These are phyloP conservation scores for Penicillium silybi DNA, from an alignment of 495 filamentous ascomycete genomes.

Conservation along the genomic window DNA sequence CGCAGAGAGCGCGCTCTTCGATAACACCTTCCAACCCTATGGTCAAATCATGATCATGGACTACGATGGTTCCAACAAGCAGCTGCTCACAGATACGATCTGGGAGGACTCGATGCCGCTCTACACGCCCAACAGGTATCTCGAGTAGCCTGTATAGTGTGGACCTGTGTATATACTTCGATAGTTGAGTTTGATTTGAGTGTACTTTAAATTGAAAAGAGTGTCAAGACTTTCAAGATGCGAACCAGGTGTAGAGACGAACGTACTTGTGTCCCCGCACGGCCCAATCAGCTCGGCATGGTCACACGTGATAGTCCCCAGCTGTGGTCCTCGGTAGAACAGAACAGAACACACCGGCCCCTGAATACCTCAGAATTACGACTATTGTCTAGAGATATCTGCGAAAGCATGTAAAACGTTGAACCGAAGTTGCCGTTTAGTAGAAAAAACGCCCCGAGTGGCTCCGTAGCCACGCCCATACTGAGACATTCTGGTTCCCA, in stretches of 20 bases:
- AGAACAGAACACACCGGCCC: not conserved
- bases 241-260: not conserved
- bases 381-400: not conserved
- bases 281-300: not conserved
- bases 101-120: not conserved
- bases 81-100: not conserved
- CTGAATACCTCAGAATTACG: not conserved
- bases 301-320: slow-evolving; percentile 13
- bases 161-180: not conserved
- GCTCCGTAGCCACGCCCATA: slow-evolving; percentile 12
- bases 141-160: not conserved
- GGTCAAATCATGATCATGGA: slow-evolving; percentile 36
- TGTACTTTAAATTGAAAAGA: not conserved
- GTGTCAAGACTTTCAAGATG: not conserved
- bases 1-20: slow-evolving; percentile 26
- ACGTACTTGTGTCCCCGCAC: not conserved
- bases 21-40: slow-evolving; percentile 35
- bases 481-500: slow-evolving; percentile 15
- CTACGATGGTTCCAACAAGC: slow-evolving; percentile 29
- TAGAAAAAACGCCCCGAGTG: slow-evolving; percentile 11
- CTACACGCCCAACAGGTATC: not conserved
- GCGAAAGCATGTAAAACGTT: not conserved
- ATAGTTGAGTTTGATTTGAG: not conserved
- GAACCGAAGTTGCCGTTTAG: not conserved
- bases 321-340: slow-evolving; percentile 3